phyloP scores from a whole-genome alignment of 1,284 basidiomycete genomes.

The Neonothopanus nambi region DNA sequence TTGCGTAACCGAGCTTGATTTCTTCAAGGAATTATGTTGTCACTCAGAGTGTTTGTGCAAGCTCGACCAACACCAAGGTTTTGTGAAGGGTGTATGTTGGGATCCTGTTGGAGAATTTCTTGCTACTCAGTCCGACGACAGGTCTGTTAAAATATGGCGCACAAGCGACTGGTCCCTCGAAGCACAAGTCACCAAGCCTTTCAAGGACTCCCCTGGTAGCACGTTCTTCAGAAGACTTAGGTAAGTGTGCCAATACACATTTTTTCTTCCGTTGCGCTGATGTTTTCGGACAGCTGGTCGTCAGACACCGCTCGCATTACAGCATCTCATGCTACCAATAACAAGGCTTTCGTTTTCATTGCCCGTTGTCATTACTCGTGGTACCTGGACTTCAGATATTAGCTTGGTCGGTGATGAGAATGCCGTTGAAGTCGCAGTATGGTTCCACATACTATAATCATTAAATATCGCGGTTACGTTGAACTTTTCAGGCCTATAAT shows the following conservation, averaged over 20 bases:
- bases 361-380: slow-evolving; percentile 91
- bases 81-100: slow-evolving; percentile 98
- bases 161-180: slow-evolving; percentile 91
- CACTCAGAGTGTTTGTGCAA: slow-evolving; percentile 73
- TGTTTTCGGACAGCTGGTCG: slow-evolving; percentile 80
- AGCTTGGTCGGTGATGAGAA: slow-evolving; percentile 97
- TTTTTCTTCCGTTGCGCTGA: neutral
- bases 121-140: slow-evolving; percentile 96
- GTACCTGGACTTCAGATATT: slow-evolving; percentile 86
- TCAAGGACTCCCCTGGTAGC: slow-evolving; percentile 90
- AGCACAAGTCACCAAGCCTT: slow-evolving; percentile 84
- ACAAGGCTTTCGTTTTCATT: slow-evolving; percentile 94
- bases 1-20: slow-evolving; percentile 58
- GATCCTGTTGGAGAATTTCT: slow-evolving; percentile 97
- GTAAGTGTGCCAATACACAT: slow-evolving; percentile 41
- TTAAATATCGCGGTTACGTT: slow-evolving; percentile 1
- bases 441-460: slow-evolving; percentile 25
- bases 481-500: slow-evolving; percentile 71
- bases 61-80: slow-evolving; percentile 90
- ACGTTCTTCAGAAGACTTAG: slow-evolving; percentile 94
- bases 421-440: slow-evolving; percentile 92
- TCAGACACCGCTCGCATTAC: slow-evolving; percentile 98
- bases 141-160: slow-evolving; percentile 95
- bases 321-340: slow-evolving; percentile 96
- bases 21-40: neutral